Evolutionary conservation across 192 early-diverging fungal species (phyloP), one percentile per base, ranked within the genome.

Genomic region (Backusella tuberculispora): DNA sequence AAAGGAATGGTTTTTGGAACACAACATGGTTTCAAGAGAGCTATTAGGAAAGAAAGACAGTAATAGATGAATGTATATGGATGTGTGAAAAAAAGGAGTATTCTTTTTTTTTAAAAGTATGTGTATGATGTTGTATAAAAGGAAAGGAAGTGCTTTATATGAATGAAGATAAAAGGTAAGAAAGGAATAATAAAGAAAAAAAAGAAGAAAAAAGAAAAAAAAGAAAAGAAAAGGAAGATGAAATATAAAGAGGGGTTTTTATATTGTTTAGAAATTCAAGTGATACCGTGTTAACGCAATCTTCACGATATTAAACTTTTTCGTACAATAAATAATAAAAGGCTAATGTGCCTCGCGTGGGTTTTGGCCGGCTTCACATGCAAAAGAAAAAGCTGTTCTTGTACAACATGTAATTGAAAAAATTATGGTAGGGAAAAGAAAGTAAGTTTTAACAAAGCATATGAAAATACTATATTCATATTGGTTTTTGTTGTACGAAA

Each of bases 341-440:
- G 26, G 15, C 37, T 40, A 56, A 65, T 65, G 37, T 46, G 21
- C 50, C 67, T 69, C 67, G 67, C 67, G 67, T 69, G 67, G 67
- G 26, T 47, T 69, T 46, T 69, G 67, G 67, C 67, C 43, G 67
- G 42, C 45, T 46, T 69, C 67, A 69, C 43, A 69, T 69, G 67
- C 24, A n/a, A 60, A 19, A 7, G 26, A 69, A 69, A 26, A 46
- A 69, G 26, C 8, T 24, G 34, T 65, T 38, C 43, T 46, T 10
- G 43, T 69, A 24, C 67, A 44, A 46, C 41, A 15, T 13, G 19
- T 8, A 21, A 44, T 0, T 69, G 37, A 69, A 46, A 41, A 45
- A 69, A 26, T 6, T 5, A 63, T 40, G n/a, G 66, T 41, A 42
- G n/a, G 40, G 19, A 12, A 43, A 17, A 19, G 9, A 42, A 63